Percentiles rank a stretch among this genome's conserved stretches.
Conservation (phyloP, 1,284 basidiomycete genomes). For the Megacollybia platyphylla region DNA sequence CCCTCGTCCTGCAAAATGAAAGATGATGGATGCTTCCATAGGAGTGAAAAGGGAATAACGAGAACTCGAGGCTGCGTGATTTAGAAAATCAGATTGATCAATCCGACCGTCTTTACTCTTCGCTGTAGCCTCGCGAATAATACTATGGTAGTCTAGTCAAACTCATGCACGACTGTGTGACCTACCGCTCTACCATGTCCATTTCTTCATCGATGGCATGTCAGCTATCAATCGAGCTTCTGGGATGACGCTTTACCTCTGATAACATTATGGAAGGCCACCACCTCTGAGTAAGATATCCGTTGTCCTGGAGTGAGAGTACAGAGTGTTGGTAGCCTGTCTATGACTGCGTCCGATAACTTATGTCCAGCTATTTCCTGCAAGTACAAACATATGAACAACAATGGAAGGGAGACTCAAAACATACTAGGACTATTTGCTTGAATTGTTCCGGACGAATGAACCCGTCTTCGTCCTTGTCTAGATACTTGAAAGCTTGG, state of each 20-base stretch:
- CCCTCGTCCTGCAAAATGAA: slow-evolving; percentile 88
- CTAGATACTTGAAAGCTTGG: slow-evolving; percentile 86
- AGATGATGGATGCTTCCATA: slow-evolving; percentile 92
- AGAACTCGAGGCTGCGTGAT: slow-evolving; percentile 61
- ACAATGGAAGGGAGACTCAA: not conserved
- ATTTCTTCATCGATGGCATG: slow-evolving; percentile 44
- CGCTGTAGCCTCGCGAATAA: slow-evolving; percentile 77
- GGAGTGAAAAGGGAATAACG: slow-evolving; percentile 90
- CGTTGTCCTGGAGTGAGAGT: slow-evolving; percentile 77
- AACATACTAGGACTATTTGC: slow-evolving; percentile 73
- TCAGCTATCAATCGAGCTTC: slow-evolving; percentile 5
- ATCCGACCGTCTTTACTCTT: slow-evolving; percentile 90
- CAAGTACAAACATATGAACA: not conserved
- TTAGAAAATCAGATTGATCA: slow-evolving; percentile 71
- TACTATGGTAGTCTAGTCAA: slow-evolving; percentile 23
- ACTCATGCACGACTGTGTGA: slow-evolving; percentile 4
- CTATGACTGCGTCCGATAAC: slow-evolving; percentile 82
- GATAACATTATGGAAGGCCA: slow-evolving; percentile 91
- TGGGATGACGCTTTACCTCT: slow-evolving; percentile 36
- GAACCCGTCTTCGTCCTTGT: slow-evolving; percentile 82
- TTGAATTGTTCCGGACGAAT: slow-evolving; percentile 89
- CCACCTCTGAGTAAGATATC: slow-evolving; percentile 91
- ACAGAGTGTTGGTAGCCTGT: slow-evolving; percentile 80
- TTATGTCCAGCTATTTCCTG: slow-evolving; percentile 94
- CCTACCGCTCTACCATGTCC: slow-evolving; percentile 86